These are phyloP conservation scores for Penicillium waksmanii DNA, from an alignment of 495 filamentous ascomycete genomes.

Conservation along the genomic window DNA sequence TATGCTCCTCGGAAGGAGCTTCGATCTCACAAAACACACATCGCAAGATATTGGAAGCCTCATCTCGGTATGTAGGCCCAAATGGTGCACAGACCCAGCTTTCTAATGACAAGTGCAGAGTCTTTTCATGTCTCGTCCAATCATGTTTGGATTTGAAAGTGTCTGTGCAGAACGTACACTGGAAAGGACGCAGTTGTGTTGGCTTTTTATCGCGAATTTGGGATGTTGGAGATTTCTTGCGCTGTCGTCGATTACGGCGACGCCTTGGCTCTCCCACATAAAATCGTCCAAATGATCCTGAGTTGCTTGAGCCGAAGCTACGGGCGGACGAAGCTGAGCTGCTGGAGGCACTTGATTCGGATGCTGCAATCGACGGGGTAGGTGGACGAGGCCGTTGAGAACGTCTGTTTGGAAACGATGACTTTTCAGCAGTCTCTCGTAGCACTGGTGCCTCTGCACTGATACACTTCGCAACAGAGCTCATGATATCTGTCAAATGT, in stretches of 20 bases:
- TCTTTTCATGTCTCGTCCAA: conserved; percentile 81
- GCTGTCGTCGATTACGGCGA: background rate
- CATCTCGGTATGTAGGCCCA: conserved; percentile 37
- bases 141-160: conserved; percentile 79
- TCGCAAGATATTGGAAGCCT: background rate
- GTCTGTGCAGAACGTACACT: conserved; percentile 83
- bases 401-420: background rate
- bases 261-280: conserved; percentile 13
- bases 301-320: conserved; percentile 56
- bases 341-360: conserved; percentile 15
- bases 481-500: conserved; percentile 12
- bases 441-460: background rate
- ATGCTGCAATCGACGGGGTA: conserved; percentile 5
- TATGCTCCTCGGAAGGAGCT: conserved; percentile 21
- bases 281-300: conserved; percentile 54
- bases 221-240: conserved; percentile 2
- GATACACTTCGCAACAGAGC: background rate
- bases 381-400: background rate
- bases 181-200: conserved; percentile 46
- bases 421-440: background rate
- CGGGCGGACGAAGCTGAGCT: conserved; percentile 46
- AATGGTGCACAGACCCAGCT: conserved; percentile 72
- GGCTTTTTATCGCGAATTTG: conserved; percentile 19
- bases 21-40: conserved; percentile 27
- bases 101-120: conserved; percentile 71